Percentiles rank a stretch among this genome's conserved stretches.
phyloP scores from a whole-genome alignment of 257 asterid genomes.

The Rauvolfia tetraphylla region DNA sequence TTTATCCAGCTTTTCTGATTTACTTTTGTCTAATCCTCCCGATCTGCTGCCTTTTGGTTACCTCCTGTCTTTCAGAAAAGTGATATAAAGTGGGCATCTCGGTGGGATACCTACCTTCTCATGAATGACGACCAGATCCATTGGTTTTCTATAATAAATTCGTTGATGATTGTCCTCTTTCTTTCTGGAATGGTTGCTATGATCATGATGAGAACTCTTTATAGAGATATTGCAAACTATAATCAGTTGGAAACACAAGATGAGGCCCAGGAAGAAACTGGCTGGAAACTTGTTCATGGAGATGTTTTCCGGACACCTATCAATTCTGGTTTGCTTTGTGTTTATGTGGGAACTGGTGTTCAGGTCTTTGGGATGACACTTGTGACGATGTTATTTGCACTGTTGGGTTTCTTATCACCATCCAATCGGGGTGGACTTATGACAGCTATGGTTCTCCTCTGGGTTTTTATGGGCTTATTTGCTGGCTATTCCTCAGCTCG shows the following conservation, averaged over 20 bases:
- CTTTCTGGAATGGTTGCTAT: slow-evolving; percentile 95
- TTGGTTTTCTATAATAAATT: slow-evolving; percentile 92
- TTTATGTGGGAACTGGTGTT: slow-evolving; percentile 80
- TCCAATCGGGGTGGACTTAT: slow-evolving; percentile 87
- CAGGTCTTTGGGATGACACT: slow-evolving; percentile 81
- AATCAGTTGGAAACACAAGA: slow-evolving; percentile 89
- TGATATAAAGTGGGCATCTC: slow-evolving; percentile 81
- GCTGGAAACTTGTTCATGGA: slow-evolving; percentile 91
- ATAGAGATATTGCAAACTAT: slow-evolving; percentile 82
- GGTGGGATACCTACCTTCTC: slow-evolving; percentile 93
- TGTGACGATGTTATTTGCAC: slow-evolving; percentile 80
- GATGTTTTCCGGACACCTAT: slow-evolving; percentile 71
- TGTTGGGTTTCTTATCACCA: slow-evolving; percentile 83
- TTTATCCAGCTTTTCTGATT: slow-evolving; percentile 1
- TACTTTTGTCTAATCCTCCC: not conserved
- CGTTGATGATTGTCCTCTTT: slow-evolving; percentile 89
- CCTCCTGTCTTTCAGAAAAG: slow-evolving; percentile 52
- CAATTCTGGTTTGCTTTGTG: slow-evolving; percentile 70
- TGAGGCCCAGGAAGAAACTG: slow-evolving; percentile 92
- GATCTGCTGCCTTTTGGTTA: not conserved
- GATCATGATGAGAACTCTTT: slow-evolving; percentile 94
- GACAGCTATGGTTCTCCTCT: slow-evolving; percentile 90
- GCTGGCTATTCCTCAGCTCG: slow-evolving; percentile 87
- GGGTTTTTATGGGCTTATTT: slow-evolving; percentile 90
- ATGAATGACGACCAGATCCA: slow-evolving; percentile 93